Evolutionary conservation across 306 rosid genomes (phyloP).

Genomic region (Medicago arabica): DNA sequence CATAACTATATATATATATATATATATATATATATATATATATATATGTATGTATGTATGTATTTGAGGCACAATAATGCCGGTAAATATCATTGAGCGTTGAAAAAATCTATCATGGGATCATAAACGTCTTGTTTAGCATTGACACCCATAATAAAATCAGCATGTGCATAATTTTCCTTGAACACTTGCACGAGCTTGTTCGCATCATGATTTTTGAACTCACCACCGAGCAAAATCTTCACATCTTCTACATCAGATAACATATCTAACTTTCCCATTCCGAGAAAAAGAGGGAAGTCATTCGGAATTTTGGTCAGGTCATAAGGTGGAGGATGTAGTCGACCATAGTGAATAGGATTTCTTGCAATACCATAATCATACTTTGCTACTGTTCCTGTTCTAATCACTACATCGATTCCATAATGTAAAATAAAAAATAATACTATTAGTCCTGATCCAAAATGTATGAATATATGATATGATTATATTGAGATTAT

Average conservation of each 20-base stretch:
- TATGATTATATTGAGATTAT: not conserved
- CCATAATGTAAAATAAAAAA: not conserved
- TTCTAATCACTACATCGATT: conserved; percentile 61
- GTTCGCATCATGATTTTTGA: conserved; percentile 49
- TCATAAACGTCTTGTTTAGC: conserved; percentile 62
- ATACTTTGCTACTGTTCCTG: conserved; percentile 56
- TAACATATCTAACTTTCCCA: conserved; percentile 60
- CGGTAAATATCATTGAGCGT: conserved; percentile 31
- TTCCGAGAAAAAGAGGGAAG: conserved; percentile 58
- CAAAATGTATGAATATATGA: not conserved
- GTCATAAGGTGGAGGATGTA: conserved; percentile 63
- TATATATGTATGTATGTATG: no score
- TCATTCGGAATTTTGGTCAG: conserved; percentile 58
- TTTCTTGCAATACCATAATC: conserved; percentile 42
- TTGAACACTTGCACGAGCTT: conserved; percentile 51
- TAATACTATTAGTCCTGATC: not conserved
- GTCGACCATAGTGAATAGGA: conserved; percentile 43
- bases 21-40: no score
- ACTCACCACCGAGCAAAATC: conserved; percentile 48
- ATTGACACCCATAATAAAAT: conserved; percentile 58
- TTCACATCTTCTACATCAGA: conserved; percentile 59
- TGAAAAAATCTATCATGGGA: conserved; percentile 56
- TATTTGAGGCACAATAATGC: not conserved
- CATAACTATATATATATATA: no score
- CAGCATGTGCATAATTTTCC: conserved; percentile 66